Evolutionary conservation across 768 basidiomycete species (phyloP).

Genomic region (Amanita thiersii): DNA sequence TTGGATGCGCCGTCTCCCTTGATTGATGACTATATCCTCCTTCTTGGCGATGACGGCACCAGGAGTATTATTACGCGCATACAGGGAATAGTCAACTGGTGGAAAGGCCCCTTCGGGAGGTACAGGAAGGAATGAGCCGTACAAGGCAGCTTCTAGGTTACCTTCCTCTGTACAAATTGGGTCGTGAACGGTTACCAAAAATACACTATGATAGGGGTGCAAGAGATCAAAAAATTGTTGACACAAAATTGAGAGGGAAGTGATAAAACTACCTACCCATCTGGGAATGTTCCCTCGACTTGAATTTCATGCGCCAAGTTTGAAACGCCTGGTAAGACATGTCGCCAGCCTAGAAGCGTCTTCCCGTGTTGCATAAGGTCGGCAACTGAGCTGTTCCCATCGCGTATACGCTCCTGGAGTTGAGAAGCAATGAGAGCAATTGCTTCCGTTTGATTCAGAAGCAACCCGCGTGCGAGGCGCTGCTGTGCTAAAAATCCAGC

Average conservation of each 20-base stretch:
- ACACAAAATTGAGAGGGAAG: neutral
- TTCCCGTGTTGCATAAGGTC: constrained; percentile 95
- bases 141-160: constrained; percentile 76
- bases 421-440: constrained; percentile 86
- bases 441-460: constrained; percentile 83
- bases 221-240: neutral
- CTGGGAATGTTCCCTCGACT: constrained; percentile 87
- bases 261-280: constrained; percentile 47
- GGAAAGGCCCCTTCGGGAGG: constrained; percentile 66
- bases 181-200: constrained; percentile 96
- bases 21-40: constrained; percentile 67
- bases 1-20: constrained; percentile 57
- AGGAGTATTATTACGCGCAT: constrained; percentile 48
- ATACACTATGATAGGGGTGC: constrained; percentile 42
- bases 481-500: constrained; percentile 89
- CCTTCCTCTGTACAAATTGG: constrained; percentile 84
- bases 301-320: constrained; percentile 78
- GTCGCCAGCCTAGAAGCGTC: constrained; percentile 75
- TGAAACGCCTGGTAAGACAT: constrained; percentile 81
- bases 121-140: constrained; percentile 86
- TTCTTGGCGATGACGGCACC: constrained; percentile 69
- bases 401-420: constrained; percentile 89
- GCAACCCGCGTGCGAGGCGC: constrained; percentile 87
- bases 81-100: constrained; percentile 34
- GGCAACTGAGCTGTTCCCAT: constrained; percentile 79